phyloP scores from a whole-genome alignment of 1,139 yeast species.

The Saccharomycopsis hybrid region DNA sequence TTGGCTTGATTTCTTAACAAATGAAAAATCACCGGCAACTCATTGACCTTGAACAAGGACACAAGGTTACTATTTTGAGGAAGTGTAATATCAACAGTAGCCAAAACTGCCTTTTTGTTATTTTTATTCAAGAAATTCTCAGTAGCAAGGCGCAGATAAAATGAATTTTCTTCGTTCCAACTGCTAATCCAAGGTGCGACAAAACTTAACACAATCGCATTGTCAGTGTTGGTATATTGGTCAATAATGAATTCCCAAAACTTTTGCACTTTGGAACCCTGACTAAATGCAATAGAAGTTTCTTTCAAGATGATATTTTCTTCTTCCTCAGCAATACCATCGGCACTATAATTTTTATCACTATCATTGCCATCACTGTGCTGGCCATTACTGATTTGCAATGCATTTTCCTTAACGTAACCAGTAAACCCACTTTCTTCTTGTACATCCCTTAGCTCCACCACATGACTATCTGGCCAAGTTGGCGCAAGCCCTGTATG shows the following conservation, averaged over 20 bases:
- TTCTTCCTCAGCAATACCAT: not conserved
- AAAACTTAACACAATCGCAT: not conserved
- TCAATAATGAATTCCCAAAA: conserved; percentile 3
- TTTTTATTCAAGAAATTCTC: not conserved
- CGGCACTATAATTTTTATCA: not conserved
- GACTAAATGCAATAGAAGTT: not conserved
- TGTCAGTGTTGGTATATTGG: not conserved
- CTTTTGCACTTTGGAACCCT: not conserved
- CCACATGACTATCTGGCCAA: not conserved
- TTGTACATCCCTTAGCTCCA: not conserved
- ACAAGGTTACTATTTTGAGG: not conserved
- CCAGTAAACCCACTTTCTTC: not conserved
- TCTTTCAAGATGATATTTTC: not conserved
- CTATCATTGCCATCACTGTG: not conserved
- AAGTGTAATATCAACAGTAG: conserved; percentile 1
- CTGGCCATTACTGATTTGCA: not conserved
- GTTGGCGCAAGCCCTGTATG: conserved; percentile 1
- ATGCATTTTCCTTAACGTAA: not conserved
- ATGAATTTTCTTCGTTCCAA: conserved; percentile 3
- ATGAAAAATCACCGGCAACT: conserved; percentile 5
- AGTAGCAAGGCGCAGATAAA: not conserved
- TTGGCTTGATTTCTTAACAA: not conserved
- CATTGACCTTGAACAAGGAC: conserved; percentile 1
- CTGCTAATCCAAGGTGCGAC: conserved; percentile 3
- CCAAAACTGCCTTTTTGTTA: not conserved